Evolutionary conservation across 805 yeast species (phyloP).

Genomic region (Nakazawaea ambrosiae): DNA sequence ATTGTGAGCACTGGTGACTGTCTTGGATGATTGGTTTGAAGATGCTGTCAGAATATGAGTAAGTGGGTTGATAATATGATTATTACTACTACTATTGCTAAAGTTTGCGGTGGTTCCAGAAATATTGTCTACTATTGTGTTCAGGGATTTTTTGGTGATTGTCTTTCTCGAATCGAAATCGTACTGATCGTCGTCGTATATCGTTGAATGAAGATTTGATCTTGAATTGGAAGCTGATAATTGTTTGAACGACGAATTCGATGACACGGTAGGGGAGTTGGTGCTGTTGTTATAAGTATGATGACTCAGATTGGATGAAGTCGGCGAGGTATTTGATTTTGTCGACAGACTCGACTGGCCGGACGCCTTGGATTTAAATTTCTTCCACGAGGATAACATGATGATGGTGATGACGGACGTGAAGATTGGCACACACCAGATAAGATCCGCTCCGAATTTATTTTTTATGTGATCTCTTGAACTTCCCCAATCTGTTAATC

Average conservation of each 20-base stretch:
- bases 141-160: slow-evolving; percentile 5
- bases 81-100: not conserved
- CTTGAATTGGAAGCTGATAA: no score
- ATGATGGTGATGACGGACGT: not conserved
- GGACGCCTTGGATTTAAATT: slow-evolving; percentile 11
- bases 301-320: not conserved
- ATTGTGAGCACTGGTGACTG: slow-evolving; percentile 5
- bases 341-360: slow-evolving; percentile 1
- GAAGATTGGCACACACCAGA: not conserved
- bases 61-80: not conserved
- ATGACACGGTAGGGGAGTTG: not conserved
- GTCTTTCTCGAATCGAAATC: slow-evolving; percentile 5
- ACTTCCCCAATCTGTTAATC: no score
- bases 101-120: not conserved
- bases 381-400: slow-evolving; percentile 12
- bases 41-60: slow-evolving; percentile 4
- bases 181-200: not conserved
- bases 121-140: slow-evolving; percentile 1
- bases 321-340: not conserved
- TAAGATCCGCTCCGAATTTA: not conserved
- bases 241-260: not conserved
- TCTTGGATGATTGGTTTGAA: slow-evolving; percentile 10
- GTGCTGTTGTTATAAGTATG: no score
- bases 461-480: no score
- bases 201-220: no score